Evolutionary conservation across 345 rosid species (phyloP).

Genomic region (Raphanus sativus): DNA sequence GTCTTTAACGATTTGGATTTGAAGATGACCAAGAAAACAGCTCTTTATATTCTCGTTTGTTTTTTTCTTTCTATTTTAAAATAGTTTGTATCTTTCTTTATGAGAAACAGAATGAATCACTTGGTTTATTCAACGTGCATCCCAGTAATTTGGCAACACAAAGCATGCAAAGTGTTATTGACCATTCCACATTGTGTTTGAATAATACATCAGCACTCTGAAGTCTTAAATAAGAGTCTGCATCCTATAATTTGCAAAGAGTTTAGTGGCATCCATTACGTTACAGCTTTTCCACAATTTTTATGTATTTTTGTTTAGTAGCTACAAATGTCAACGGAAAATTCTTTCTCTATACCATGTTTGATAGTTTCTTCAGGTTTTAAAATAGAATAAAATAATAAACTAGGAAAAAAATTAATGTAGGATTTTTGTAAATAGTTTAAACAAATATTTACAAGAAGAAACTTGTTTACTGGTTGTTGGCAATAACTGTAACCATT

Average conservation of each 20-base stretch:
- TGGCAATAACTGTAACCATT: background rate
- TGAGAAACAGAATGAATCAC: background rate
- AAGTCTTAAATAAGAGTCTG: too few relatives aligned
- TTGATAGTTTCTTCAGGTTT: constrained; percentile 19
- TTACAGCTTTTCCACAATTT: too few relatives aligned
- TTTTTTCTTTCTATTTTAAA: background rate
- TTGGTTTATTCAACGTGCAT: constrained; percentile 28
- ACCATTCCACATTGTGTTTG: constrained; percentile 14
- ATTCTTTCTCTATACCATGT: constrained; percentile 1
- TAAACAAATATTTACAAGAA: background rate
- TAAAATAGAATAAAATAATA: background rate
- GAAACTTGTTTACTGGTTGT: background rate
- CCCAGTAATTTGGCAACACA: constrained; percentile 22
- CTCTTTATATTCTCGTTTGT: constrained; percentile 19
- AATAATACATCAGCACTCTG: constrained; percentile 9
- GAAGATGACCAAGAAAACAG: constrained; percentile 16
- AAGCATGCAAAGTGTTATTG: constrained; percentile 15
- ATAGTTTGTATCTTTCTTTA: background rate
- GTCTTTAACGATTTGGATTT: constrained; percentile 26
- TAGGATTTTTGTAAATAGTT: background rate
- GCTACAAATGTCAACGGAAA: background rate
- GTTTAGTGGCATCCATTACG: too few relatives aligned
- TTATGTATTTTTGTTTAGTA: background rate
- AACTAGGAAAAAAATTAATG: constrained; percentile 1
- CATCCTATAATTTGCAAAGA: too few relatives aligned